These are phyloP conservation scores for Solanum verrucosum DNA, from an alignment of 257 asterid genomes.

Conservation along the genomic window DNA sequence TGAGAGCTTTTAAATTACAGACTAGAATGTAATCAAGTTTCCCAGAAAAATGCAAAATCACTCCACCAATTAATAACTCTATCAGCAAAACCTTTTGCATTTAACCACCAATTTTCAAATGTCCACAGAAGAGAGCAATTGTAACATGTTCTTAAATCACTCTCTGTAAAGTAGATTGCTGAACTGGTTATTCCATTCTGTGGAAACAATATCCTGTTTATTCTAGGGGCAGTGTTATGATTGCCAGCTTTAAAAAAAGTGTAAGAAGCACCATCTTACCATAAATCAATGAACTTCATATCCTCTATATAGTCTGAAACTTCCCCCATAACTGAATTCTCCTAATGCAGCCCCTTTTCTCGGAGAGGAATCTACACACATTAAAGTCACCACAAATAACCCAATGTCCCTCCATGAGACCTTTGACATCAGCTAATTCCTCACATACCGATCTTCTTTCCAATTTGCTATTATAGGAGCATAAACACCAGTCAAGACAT, in stretches of 20 bases:
- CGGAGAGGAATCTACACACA: background rate
- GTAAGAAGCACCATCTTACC: background rate
- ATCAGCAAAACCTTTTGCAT: background rate
- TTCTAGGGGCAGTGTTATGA: background rate
- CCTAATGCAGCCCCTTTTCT: background rate
- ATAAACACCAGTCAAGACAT: background rate
- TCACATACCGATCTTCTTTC: background rate
- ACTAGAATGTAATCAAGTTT: background rate
- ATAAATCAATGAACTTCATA: background rate
- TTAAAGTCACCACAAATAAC: background rate
- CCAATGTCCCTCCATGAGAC: background rate
- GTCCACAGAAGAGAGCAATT: background rate
- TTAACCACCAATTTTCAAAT: background rate
- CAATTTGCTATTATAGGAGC: background rate
- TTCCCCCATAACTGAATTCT: background rate
- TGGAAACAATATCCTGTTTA: background rate
- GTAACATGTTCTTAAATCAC: background rate
- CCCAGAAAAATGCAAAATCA: background rate
- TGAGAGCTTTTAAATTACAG: background rate
- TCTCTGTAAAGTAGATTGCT: background rate
- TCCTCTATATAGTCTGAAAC: background rate
- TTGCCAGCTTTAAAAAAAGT: background rate
- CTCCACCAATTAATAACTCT: background rate
- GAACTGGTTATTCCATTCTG: background rate
- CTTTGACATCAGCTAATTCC: background rate